Base-by-base conservation (phyloP, 2,329 filamentous ascomycete species). In the Albophoma yamanashiensis region DNA sequence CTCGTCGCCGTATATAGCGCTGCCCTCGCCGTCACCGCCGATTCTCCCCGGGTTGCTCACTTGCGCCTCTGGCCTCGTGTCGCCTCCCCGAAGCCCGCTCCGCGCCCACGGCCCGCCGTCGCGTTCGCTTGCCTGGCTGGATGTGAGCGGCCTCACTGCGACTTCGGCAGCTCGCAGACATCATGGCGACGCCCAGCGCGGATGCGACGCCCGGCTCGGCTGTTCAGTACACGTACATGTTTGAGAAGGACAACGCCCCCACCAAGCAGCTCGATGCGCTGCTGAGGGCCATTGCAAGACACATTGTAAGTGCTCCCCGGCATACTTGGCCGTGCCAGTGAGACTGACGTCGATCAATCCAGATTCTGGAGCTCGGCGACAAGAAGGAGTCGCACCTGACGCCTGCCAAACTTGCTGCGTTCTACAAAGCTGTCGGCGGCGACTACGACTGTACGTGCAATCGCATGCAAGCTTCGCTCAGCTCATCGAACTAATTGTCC, bases 381-480 rank as follows among this genome's bases (percentile, higher is more conserved):
- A 80, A 75, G 65, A 76, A 77, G 36, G 76, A 79, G 27, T 73
- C 73, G 47, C 72, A 77, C 57, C 72, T 89, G 43, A 89, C 82
- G 7, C 88, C 89, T 0, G 75, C 80, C 58, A 91, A 92, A 69
- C 76, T 93, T 50, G 87, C 89, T n/a, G 79, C 82, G 45, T 93
- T 92, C 70, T 93, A 93, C 74, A 85, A 84, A 69, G 78, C 81
- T 36, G 87, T 91, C 20, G 89, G 89, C 60, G 87, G 88, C 55
- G 83, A 92, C 68, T 91, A 89, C 72, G 89, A 93, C 70, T 76
- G 83, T 86, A 67, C 64, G 75, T 67, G 55, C n/a, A 20, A 17
- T 17, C 43, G 12, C 31, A 34, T 4, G 20, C 36, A 1, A n/a
- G 3, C 17, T 4, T 20, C 20, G 3, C n/a, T 20, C 15, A 38